Percentiles rank a stretch among this genome's conserved stretches.
Conservation (phyloP, 768 basidiomycete species). For the Imleria badia region DNA sequence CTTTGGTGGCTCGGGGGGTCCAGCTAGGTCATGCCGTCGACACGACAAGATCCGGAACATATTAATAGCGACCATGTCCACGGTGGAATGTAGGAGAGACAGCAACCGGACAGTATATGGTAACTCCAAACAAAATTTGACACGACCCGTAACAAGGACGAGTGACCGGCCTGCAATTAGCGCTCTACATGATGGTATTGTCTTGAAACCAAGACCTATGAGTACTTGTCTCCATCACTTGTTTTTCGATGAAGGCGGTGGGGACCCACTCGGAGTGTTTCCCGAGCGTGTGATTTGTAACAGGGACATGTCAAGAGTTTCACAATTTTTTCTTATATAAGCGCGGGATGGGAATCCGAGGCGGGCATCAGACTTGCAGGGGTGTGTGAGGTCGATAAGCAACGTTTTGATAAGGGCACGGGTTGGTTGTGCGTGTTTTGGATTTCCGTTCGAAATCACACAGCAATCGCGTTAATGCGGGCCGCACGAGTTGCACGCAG, state of each 20-base stretch:
- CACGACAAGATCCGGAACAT: neutral
- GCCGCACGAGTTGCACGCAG: neutral
- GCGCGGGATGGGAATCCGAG: neutral
- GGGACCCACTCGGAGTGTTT: neutral
- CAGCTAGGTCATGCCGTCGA: neutral
- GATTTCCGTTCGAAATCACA: neutral
- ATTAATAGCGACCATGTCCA: neutral
- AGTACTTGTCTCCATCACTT: too few relatives aligned
- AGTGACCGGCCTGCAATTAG: neutral
- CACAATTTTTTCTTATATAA: neutral
- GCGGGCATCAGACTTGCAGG: neutral
- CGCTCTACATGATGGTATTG: neutral
- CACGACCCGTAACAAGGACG: neutral
- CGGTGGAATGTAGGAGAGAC: neutral
- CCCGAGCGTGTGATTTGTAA: neutral
- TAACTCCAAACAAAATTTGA: neutral
- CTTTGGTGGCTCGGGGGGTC: neutral
- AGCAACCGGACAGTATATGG: neutral
- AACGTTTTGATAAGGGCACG: slow-evolving; percentile 2
- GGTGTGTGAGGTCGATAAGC: slow-evolving; percentile 8
- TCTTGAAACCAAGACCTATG: neutral
- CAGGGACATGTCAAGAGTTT: too few relatives aligned
- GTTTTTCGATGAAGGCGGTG: too few relatives aligned
- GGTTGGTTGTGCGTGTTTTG: neutral
- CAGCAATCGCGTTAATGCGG: neutral